Evolutionary conservation across 2,329 filamentous ascomycete species (phyloP).

Genomic region (Lecanicillium sp.): DNA sequence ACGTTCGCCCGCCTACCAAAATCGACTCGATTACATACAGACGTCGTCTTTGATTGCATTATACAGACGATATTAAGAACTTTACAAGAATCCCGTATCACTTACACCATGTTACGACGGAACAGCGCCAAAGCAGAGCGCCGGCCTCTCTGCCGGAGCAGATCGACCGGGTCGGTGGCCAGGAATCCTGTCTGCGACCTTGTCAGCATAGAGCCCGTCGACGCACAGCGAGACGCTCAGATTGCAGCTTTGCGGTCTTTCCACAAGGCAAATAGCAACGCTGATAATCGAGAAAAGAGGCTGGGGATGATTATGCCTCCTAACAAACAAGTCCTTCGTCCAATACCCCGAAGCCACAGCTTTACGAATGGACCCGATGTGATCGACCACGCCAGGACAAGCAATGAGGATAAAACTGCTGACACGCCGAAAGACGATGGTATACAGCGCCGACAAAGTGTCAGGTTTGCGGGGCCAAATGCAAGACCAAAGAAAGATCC

Average conservation of each 20-base stretch:
- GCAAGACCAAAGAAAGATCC: conserved; percentile 20
- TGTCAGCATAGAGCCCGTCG: conserved; percentile 39
- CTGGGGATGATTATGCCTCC: no score
- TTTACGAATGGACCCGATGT: conserved; percentile 11
- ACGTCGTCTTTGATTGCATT: no score
- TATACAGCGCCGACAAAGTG: conserved; percentile 42
- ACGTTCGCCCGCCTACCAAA: no score
- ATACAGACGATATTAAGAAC: no score
- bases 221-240: conserved; percentile 51
- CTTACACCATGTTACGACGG: conserved; percentile 36
- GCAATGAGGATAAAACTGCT: conserved; percentile 13
- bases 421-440: conserved; percentile 9
- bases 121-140: conserved; percentile 37
- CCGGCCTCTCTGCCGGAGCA: conserved; percentile 40
- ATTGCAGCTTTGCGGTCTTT: conserved; percentile 55
- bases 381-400: conserved; percentile 10
- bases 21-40: no score
- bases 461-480: conserved; percentile 41
- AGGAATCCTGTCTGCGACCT: conserved; percentile 32
- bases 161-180: conserved; percentile 41
- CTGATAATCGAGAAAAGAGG: background rate
- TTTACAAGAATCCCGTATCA: no score
- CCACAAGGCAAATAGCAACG: conserved; percentile 37
- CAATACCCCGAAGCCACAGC: conserved; percentile 13
- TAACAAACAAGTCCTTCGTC: conserved; percentile 17